Conservation (phyloP, 2,329 filamentous ascomycete species). For the Fusarium hostae region DNA sequence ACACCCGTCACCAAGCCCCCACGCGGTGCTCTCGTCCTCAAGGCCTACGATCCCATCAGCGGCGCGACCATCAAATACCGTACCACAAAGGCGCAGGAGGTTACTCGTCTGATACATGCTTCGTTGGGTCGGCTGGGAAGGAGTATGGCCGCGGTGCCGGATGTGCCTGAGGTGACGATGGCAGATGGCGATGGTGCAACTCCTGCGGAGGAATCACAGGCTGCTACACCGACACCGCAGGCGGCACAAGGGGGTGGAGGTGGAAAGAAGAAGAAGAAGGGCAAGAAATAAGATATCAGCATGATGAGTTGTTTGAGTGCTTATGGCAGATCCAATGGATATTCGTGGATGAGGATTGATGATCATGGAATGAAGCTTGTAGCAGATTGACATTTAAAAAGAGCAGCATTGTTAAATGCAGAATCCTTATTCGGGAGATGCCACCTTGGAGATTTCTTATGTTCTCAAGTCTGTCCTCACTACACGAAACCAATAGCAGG, state of each 20-base stretch:
- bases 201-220: slow-evolving; percentile 41
- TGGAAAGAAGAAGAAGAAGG: slow-evolving; percentile 68
- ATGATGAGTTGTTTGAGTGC: not conserved
- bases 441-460: not conserved
- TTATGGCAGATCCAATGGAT: not conserved
- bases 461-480: not conserved
- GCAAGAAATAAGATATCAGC: slow-evolving; percentile 59
- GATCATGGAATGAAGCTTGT: not conserved
- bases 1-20: slow-evolving; percentile 58
- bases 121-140: slow-evolving; percentile 81
- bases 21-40: slow-evolving; percentile 80
- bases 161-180: slow-evolving; percentile 56
- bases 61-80: slow-evolving; percentile 90
- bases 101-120: slow-evolving; percentile 78
- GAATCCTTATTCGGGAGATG: not conserved
- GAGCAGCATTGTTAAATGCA: not conserved
- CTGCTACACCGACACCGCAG: slow-evolving; percentile 41
- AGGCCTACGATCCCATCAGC: slow-evolving; percentile 86
- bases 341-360: not conserved
- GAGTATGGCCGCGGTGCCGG: slow-evolving; percentile 69
- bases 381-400: not conserved
- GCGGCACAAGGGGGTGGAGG: slow-evolving; percentile 49
- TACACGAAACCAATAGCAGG: not conserved
- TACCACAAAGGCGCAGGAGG: slow-evolving; percentile 91
- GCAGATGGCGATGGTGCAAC: slow-evolving; percentile 50